Conservation (phyloP, 1,284 basidiomycete genomes). For the Cryptococcus sp. region DNA sequence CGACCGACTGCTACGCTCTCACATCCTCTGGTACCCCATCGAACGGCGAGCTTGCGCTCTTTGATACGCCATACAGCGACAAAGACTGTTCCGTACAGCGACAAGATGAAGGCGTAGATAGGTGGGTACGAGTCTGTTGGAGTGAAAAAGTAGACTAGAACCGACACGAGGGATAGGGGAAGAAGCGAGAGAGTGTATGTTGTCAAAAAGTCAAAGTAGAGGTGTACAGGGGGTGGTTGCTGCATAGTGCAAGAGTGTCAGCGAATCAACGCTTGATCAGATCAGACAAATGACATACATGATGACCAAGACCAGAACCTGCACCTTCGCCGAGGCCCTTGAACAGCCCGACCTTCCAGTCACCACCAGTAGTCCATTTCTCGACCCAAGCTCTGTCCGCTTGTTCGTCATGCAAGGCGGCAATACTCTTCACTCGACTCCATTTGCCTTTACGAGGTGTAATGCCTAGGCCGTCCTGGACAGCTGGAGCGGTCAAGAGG, state of each 20-base stretch:
- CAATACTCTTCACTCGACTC: conserved; percentile 74
- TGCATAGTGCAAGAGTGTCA: conserved; percentile 39
- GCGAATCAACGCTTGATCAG: conserved; percentile 57
- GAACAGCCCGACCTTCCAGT: conserved; percentile 61
- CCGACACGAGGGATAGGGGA: conserved; percentile 54
- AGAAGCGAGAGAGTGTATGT: conserved; percentile 76
- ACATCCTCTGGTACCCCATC: conserved; percentile 72
- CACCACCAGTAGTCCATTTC: conserved; percentile 43
- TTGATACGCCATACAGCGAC: conserved; percentile 85
- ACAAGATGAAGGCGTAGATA: conserved; percentile 71
- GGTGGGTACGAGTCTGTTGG: conserved; percentile 66
- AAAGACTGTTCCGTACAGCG: conserved; percentile 79
- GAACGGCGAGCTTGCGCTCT: conserved; percentile 74
- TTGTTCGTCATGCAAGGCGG: conserved; percentile 76
- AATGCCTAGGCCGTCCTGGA: conserved; percentile 77
- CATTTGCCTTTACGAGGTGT: conserved; percentile 69
- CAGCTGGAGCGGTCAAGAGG: conserved; percentile 67
- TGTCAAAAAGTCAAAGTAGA: conserved; percentile 86
- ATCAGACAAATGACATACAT: conserved; percentile 55
- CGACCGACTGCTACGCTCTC: conserved; percentile 72
- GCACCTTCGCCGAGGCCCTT: conserved; percentile 59
- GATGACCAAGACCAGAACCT: conserved; percentile 37
- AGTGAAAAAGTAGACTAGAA: conserved; percentile 55
- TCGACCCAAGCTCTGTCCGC: conserved; percentile 56
- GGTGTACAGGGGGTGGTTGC: conserved; percentile 84